Conservation (phyloP, 805 yeast genomes). For the Barnettozyma populi region DNA sequence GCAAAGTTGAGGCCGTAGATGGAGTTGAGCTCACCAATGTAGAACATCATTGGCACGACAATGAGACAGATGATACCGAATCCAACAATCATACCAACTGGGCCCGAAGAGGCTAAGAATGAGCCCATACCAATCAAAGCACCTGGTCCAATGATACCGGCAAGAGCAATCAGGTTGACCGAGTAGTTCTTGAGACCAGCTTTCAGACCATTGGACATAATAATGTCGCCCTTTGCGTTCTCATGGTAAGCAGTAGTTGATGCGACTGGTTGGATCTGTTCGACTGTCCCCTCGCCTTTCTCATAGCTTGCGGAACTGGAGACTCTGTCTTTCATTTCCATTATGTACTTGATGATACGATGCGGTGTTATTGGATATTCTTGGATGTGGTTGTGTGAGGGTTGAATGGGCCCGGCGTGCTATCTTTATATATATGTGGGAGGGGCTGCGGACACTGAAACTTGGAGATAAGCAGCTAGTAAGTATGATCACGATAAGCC, state of each 20-base stretch:
- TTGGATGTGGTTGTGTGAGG: not conserved
- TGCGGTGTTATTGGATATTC: too few relatives aligned
- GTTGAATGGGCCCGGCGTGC: not conserved
- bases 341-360: not conserved
- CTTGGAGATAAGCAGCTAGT: not conserved
- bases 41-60: conserved; percentile 49
- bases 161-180: conserved; percentile 45
- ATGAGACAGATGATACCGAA: conserved; percentile 48
- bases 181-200: conserved; percentile 46
- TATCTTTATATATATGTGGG: not conserved
- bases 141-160: conserved; percentile 61
- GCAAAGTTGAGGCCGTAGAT: conserved; percentile 50
- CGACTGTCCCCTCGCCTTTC: not conserved
- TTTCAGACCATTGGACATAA: conserved; percentile 33
- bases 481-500: not conserved
- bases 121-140: conserved; percentile 47
- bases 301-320: not conserved
- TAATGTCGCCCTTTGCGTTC: conserved; percentile 23
- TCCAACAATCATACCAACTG: conserved; percentile 47
- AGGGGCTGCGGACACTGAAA: too few relatives aligned
- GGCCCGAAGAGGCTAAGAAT: conserved; percentile 46
- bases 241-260: conserved; percentile 12
- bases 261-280: not conserved
- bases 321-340: conserved; percentile 2
- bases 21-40: conserved; percentile 52